These are phyloP conservation scores for Teunomyces atbi DNA, from an alignment of 805 yeast species.

Conservation along the genomic window DNA sequence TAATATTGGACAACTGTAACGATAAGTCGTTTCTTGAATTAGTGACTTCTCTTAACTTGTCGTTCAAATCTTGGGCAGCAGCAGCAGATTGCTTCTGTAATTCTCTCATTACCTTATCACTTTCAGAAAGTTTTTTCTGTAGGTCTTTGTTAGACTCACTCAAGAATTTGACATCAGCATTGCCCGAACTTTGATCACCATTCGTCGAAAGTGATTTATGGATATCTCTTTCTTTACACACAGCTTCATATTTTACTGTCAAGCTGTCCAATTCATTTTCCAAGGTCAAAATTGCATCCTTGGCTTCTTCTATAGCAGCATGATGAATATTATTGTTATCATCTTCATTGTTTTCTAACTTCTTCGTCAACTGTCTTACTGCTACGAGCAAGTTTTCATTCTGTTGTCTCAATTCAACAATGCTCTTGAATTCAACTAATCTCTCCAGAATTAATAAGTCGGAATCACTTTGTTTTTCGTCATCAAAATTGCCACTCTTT, in stretches of 20 bases:
- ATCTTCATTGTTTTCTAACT: conserved; percentile 65
- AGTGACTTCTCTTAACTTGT: conserved; percentile 25
- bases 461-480: conserved; percentile 55
- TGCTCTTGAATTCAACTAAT: conserved; percentile 64
- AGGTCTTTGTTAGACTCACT: conserved; percentile 29
- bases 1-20: conserved; percentile 51
- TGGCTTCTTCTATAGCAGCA: conserved; percentile 59
- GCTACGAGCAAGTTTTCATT: conserved; percentile 70
- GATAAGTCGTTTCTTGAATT: conserved; percentile 41
- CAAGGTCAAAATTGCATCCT: conserved; percentile 62
- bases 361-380: conserved; percentile 68
- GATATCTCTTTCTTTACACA: conserved; percentile 68
- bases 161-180: conserved; percentile 22
- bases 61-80: conserved; percentile 48
- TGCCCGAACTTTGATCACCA: conserved; percentile 10
- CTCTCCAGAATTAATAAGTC: conserved; percentile 70
- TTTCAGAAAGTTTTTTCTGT: conserved; percentile 31
- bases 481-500: conserved; percentile 29
- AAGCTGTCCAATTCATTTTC: conserved; percentile 56
- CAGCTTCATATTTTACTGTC: conserved; percentile 51
- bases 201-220: conserved; percentile 32
- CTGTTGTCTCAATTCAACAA: conserved; percentile 67
- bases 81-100: conserved; percentile 38
- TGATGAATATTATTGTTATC: conserved; percentile 41
- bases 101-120: conserved; percentile 34